Base-by-base conservation (phyloP, 495 filamentous ascomycete genomes). In the Penicillium fimorum region DNA sequence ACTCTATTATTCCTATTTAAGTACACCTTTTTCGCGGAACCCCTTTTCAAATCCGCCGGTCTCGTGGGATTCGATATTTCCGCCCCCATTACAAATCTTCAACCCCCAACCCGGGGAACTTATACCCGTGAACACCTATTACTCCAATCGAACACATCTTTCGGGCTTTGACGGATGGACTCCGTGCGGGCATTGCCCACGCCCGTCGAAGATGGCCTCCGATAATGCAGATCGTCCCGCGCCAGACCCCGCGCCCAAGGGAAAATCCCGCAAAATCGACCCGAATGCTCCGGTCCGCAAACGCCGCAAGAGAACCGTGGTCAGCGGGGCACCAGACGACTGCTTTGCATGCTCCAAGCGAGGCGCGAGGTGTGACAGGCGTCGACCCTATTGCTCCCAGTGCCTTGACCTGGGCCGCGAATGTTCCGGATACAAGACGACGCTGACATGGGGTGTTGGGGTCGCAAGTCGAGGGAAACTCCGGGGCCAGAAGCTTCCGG, bases 401-500 rank as follows among this genome's bases (percentile, higher is more conserved):
- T 98, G 94, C 73, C 82, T 98, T 47, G 92, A 96, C 53, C 76
- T 87, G 56, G 90, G 91, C 53, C 93, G 90, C 67, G 91, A 96
- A 70, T 98, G 94, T 77, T 91, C 90, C 42, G 94, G 94, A 57
- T 98, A 98, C 79, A 94, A 95, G 75, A 97, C 94, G 20, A 90
- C 92, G 46, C 82, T 98, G 76, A 98, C 94, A 35, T 98, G 94
- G 94, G 94, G 93, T 12, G 88, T 98, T 35, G 94, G 94, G 24
- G 94, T 98, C 59, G 94, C 94, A 38, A 97, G 93, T 69, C 86
- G 94, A 60, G 94, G 94, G 57, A 98, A 98, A 77, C 83, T 98
- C 55, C 83, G 94, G 48, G 94, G 94, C 15, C 72, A 96, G 56
- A 88, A 92, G 42, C 76, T 95, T 22, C 94, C 94, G 18, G 85